Evolutionary conservation across 1,139 yeast genomes (phyloP), one percentile per base, ranked within the genome.

Genomic region (Taphrina betulina): DNA sequence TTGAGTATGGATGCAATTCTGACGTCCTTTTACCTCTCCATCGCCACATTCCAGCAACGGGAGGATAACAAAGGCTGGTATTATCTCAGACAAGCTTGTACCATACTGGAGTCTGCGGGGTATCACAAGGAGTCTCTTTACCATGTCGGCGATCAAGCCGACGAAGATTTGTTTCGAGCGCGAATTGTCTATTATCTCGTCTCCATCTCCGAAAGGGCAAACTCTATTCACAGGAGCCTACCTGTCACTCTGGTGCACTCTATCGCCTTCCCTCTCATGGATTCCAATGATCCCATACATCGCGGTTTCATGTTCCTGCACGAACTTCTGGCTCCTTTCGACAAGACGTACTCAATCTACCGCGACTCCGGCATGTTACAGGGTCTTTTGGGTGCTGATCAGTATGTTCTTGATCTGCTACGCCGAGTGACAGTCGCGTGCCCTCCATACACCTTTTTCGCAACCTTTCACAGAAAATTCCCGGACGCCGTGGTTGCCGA

Each of bases 321-420:
- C 12, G 41, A 37, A 8, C 26, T 37, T 7, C 23, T 37, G 12
- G 23, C 41, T 20, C 41, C 41, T 16, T 37, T 37, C 14, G 41
- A 37, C 28, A 17, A 28, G 14, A 28, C 23, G 5, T 37, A 12
- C 14, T 37, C 41, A 1, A 37, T 28, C 22, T 37, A 37, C 19
- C 41, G 41, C 41, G 41, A 37, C 14, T 37, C 41, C n/a, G 41
- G 41, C 24, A n/a, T 37, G 7, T 20, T 37, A 16, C 41, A 24
- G 10, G n/a, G n/a, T n/a, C 23, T 37, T 37, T 24, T 28, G 19
- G 41, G 23, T 12, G 28, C 41, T n/a, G 41, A 37, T 37, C 28
- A 24, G 5, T 37, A 37, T 20, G 41, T 37, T 8, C 23, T 37
- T 16, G 23, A 37, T 20, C 19, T 37, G 26, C 41, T 20, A 20